Evolutionary conservation across 2,329 filamentous ascomycete species (phyloP).

Genomic region (Ophiostoma triangulosporum): DNA sequence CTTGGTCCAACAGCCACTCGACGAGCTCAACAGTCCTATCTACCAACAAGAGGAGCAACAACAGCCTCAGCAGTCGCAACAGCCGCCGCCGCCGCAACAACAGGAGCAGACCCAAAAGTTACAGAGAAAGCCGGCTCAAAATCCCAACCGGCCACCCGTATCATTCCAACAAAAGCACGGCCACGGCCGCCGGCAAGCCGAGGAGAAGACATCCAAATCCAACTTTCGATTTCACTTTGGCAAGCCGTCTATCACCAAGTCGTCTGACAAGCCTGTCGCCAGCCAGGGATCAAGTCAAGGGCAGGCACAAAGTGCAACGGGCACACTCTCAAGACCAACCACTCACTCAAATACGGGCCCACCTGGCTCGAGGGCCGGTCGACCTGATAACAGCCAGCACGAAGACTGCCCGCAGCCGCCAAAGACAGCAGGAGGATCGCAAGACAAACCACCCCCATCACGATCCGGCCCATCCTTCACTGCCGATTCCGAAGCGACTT

Average conservation of each 20-base stretch:
- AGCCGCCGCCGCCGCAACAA: conserved; percentile 13
- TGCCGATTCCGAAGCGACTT: conserved; percentile 5
- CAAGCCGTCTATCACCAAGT: conserved; percentile 26
- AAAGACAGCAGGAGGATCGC: neutral
- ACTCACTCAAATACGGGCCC: conserved; percentile 14
- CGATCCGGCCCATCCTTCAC: conserved; percentile 37
- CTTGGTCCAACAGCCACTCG: conserved; percentile 18
- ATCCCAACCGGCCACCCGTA: conserved; percentile 5
- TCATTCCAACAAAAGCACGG: conserved; percentile 17
- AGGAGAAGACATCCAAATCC: conserved; percentile 31
- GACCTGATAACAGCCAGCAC: conserved; percentile 19
- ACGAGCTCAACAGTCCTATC: conserved; percentile 17
- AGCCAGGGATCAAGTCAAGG: neutral
- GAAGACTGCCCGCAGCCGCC: conserved; percentile 12
- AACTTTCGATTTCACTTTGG: conserved; percentile 38
- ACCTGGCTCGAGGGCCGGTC: neutral
- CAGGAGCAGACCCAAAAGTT: conserved; percentile 15
- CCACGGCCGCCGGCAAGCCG: conserved; percentile 20
- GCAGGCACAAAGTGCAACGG: neutral
- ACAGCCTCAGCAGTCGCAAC: conserved; percentile 16
- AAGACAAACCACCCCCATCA: conserved; percentile 27
- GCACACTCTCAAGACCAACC: conserved; percentile 11
- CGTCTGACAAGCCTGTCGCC: conserved; percentile 21
- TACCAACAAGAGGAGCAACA: conserved; percentile 12
- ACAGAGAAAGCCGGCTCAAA: conserved; percentile 7